These are phyloP conservation scores for Psilocybe azurescens DNA, from an alignment of 768 basidiomycete species.

Conservation along the genomic window DNA sequence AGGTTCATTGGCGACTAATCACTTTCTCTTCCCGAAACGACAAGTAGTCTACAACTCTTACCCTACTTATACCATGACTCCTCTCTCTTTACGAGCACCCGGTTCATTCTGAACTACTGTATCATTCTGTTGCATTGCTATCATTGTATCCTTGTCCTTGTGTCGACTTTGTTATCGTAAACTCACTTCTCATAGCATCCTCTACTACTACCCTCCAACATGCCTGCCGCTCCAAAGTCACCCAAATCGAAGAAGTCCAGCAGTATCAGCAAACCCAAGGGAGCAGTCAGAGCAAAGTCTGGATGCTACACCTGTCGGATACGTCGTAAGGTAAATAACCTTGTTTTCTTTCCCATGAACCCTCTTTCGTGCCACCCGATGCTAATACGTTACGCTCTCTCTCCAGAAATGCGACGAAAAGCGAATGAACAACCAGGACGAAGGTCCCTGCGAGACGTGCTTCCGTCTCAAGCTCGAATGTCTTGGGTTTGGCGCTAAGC, in stretches of 20 bases:
- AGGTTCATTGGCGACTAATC: neutral
- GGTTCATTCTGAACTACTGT: neutral
- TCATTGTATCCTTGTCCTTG: constrained; percentile 19
- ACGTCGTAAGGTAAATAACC: constrained; percentile 74
- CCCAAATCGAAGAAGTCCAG: constrained; percentile 42
- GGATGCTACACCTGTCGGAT: constrained; percentile 91
- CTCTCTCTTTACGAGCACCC: neutral
- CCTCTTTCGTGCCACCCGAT: constrained; percentile 3
- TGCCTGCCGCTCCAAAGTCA: constrained; percentile 49
- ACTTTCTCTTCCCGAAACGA: constrained; percentile 4
- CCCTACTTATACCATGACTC: constrained; percentile 9
- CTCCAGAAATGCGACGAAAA: constrained; percentile 86
- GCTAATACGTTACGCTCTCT: constrained; percentile 13
- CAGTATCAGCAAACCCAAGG: constrained; percentile 76
- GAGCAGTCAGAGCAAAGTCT: constrained; percentile 83
- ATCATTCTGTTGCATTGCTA: neutral
- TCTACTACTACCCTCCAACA: constrained; percentile 15
- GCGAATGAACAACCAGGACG: constrained; percentile 44
- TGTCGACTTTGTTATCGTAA: constrained; percentile 5
- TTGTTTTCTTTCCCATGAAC: constrained; percentile 11
- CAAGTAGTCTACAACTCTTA: neutral
- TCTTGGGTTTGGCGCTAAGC: constrained; percentile 84
- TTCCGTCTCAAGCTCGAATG: constrained; percentile 83
- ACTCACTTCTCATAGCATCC: neutral
- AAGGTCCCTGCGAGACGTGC: constrained; percentile 77